Evolutionary conservation across 768 basidiomycete species (phyloP).

Genomic region (Leccinum subgranulosum): DNA sequence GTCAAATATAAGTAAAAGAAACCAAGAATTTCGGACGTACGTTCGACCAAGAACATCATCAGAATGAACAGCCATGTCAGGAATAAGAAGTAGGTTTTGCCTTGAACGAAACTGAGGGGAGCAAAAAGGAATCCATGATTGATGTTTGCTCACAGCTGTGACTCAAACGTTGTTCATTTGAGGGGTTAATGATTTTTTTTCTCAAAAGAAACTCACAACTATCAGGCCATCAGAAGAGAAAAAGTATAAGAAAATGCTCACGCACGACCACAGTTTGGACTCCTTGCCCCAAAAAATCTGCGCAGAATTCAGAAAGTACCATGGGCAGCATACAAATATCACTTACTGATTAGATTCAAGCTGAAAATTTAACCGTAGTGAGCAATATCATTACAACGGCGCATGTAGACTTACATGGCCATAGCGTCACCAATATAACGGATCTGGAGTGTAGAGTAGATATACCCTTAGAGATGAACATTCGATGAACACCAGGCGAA

Average conservation of each 20-base stretch:
- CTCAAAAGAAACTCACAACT: slow-evolving; percentile 16
- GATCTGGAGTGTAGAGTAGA: not conserved
- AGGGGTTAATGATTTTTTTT: not conserved
- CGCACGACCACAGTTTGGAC: slow-evolving; percentile 8
- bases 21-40: not conserved
- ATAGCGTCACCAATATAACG: slow-evolving; percentile 12
- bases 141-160: slow-evolving; percentile 4
- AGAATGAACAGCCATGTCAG: slow-evolving; percentile 4
- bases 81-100: slow-evolving; percentile 2
- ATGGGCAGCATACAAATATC: not conserved
- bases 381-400: not conserved
- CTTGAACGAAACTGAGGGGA: not conserved
- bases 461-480: not conserved
- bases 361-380: not conserved
- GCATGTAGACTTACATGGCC: slow-evolving; percentile 5
- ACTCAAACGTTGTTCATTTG: not conserved
- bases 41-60: not conserved
- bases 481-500: not conserved
- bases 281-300: slow-evolving; percentile 14
- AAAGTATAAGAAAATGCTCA: not conserved
- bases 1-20: not conserved
- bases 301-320: not conserved
- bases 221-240: not conserved
- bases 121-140: not conserved
- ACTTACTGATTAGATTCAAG: slow-evolving; percentile 12